Percentiles rank a stretch among this genome's conserved stretches.
phyloP scores from a whole-genome alignment of 306 rosid genomes.

The Medicago truncatula region MtrunA17r5.0-ANR NC_053042.1:54532001-54532500 shows the following conservation, averaged over 20 bases:
- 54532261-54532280: conserved; percentile 87
- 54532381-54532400: conserved; percentile 31
- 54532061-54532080: conserved; percentile 90
- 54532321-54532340: conserved; percentile 63
- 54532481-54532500: conserved; percentile 18
- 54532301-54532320: conserved; percentile 73
- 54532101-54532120: conserved; percentile 74
- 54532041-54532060: conserved; percentile 85
- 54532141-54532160: conserved; percentile 74
- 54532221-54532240: conserved; percentile 81
- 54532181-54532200: conserved; percentile 68
- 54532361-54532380: conserved; percentile 20
- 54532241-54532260: conserved; percentile 97
- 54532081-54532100: conserved; percentile 75
- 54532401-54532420: conserved; percentile 35
- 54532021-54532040: conserved; percentile 96
- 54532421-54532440: conserved; percentile 36
- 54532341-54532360: conserved; percentile 49
- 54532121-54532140: conserved; percentile 78
- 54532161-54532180: conserved; percentile 85
- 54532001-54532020: conserved; percentile 80
- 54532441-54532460: conserved; percentile 20
- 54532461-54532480: conserved; percentile 33
- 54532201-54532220: conserved; percentile 86
- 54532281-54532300: conserved; percentile 78